Base-by-base conservation (phyloP, 2,329 filamentous ascomycete genomes). In the Peltaster fructicola region DNA sequence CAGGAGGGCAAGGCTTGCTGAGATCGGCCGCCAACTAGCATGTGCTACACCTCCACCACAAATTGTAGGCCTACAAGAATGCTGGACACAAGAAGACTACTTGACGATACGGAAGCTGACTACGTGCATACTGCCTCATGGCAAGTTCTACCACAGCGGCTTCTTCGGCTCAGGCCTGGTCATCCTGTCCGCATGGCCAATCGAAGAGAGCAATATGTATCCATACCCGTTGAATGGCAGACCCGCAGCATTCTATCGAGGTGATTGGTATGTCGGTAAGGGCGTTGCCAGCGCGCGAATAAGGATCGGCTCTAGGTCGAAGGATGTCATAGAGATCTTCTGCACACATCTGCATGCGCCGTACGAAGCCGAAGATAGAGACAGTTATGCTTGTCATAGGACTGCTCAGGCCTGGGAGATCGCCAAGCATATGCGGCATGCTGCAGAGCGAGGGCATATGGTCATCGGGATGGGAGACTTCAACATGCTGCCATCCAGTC, bases 211-310 rank as follows among this genome's bases (percentile, higher is more conserved):
- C 50, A 72, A 65, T 42, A 91, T 95, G 81, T 64, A 70, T 37
- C 63, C 62, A 3, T 98, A 93, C 47, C 71, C 81, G n/a, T 63
- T 98, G 26, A 93, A 92, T 49, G 88, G 88, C 10, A 68, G 85
- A 10, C 88, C 88, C 5, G 85, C 82, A 7, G 85, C 85, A 4
- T 92, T 95, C 53, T 93, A 76, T 55, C 65, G 85, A 31, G 88
- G 88, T 7, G 85, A 95, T 51, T 95, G 85, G 81, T 95, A 73
- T 45, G 84, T 93, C 7, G 88, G 88, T 0, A 95, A 95, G 49
- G 88, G 88, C 9, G 72, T 95, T 20, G 88, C 85, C 5, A 76
- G 68, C 44, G 85, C 85, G 3, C 66, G 67, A 34, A 75, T 95
- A 38, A 61, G 77, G 4, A 73, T 76, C 37, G 79, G 79, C 0